Evolutionary conservation across 805 yeast species (phyloP), one percentile per base, ranked within the genome.

Genomic region (Zygotorulaspora florentina): DNA sequence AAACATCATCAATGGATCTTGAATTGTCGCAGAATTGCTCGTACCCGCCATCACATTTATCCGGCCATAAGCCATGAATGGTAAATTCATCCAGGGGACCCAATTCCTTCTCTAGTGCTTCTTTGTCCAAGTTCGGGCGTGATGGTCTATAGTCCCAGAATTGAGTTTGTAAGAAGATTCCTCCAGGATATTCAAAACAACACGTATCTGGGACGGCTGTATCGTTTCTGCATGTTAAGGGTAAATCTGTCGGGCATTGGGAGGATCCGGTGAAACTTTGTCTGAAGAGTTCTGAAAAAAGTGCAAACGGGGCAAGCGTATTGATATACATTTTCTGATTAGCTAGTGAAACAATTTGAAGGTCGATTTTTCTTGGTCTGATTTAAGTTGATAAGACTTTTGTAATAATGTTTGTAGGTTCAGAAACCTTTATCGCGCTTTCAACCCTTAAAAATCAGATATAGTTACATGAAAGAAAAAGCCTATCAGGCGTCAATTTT

Each of bases 121-220:
- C 52, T 5, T 53, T 54, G 45, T 53, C 52, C 34, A 61, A 42
- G 8, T 47, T 55, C 3, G 46, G 23, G 30, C 49, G 54, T 1
- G 87, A 76, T 1, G 93, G 90, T 48, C 71, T 67, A 60, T 84
- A 85, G 66, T 90, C 95, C 97, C 97, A 90, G 68, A 90, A 89
- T 62, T 90, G 98, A 0, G 97, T 86, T 61, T 80, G 85, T 42
- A 90, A 66, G 30, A 90, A 70, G 12, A 87, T 73, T 5, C 97
- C 97, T 39, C 95, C 91, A 8, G 90, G 90, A 39, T 78, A 76
- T 60, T 89, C 96, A 62, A 82, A 87, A 67, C 97, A 90, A 61
- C 97, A 90, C 2, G 79, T 61, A 62, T 87, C 81, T 0, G 63
- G 68, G 2, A 79, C 70, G 2, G 69, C 72, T 0, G 85, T 75